Conservation (phyloP, 2,329 filamentous ascomycete genomes). For the Venturia oleaginea region DNA sequence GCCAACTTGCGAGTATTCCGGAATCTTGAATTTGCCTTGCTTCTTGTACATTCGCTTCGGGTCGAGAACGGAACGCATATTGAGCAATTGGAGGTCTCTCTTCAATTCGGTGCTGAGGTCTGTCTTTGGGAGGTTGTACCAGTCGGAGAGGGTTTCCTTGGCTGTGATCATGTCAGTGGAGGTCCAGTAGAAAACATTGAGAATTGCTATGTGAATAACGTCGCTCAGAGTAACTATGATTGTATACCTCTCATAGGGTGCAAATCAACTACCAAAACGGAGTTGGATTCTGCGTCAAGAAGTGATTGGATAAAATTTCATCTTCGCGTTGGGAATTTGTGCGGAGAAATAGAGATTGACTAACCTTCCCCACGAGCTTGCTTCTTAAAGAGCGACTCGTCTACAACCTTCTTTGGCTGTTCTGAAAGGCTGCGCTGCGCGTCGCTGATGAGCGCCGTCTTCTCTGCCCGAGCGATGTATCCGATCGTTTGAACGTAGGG, state of each 20-base stretch:
- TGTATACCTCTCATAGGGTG: conserved; percentile 54
- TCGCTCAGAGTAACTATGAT: conserved; percentile 72
- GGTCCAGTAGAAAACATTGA: conserved; percentile 14
- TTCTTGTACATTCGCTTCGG: conserved; percentile 90
- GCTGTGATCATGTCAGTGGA: conserved; percentile 36
- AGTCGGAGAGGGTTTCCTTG: conserved; percentile 68
- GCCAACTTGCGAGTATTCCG: conserved; percentile 81
- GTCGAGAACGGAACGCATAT: conserved; percentile 82
- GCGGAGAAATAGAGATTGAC: background rate
- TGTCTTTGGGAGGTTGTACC: conserved; percentile 84
- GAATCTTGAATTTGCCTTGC: conserved; percentile 61
- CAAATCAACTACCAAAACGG: conserved; percentile 74
- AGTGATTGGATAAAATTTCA: conserved; percentile 11
- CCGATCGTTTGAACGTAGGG: conserved; percentile 7
- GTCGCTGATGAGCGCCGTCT: conserved; percentile 4
- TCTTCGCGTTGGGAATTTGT: conserved; percentile 14
- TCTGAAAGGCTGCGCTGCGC: conserved; percentile 39
- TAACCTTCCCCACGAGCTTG: conserved; percentile 18
- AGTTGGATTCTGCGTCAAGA: conserved; percentile 65
- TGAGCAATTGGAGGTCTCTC: conserved; percentile 78
- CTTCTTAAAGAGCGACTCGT: conserved; percentile 40
- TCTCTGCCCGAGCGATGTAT: conserved; percentile 5
- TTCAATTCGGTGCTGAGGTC: conserved; percentile 77
- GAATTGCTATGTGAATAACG: conserved; percentile 11
- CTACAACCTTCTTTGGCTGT: conserved; percentile 44